These are phyloP conservation scores for Chaetomium sp. DNA, from an alignment of 2,329 filamentous ascomycete species.

Conservation along the genomic window DNA sequence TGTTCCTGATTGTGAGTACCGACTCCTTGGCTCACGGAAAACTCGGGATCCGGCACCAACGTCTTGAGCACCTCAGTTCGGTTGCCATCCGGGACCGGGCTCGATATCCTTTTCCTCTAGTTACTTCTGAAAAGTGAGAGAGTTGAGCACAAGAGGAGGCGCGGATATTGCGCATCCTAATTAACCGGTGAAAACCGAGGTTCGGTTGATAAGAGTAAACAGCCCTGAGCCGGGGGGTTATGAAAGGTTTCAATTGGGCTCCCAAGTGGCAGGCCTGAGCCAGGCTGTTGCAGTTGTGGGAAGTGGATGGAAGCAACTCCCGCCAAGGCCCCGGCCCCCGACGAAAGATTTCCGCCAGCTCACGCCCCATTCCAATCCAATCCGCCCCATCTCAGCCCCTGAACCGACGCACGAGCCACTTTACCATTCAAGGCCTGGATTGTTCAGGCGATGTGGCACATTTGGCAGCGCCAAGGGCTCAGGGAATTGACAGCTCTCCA, in stretches of 20 bases:
- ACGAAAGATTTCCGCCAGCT: constrained; percentile 4
- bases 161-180: background rate
- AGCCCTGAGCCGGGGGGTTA: background rate
- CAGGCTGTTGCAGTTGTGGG: background rate
- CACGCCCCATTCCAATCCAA: background rate
- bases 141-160: background rate
- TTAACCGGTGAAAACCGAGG: background rate
- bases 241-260: background rate
- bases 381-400: constrained; percentile 23
- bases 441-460: constrained; percentile 37
- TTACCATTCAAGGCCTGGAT: background rate
- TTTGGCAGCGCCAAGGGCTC: constrained; percentile 28
- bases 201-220: background rate
- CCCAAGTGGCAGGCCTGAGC: background rate
- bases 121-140: background rate
- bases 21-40: background rate
- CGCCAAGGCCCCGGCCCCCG: background rate
- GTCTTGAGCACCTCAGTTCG: background rate
- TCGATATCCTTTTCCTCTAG: background rate
- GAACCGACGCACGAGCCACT: constrained; percentile 21
- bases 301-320: background rate
- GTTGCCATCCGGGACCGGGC: background rate
- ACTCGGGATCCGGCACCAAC: background rate
- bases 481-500: constrained; percentile 33
- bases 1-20: background rate